Conservation (phyloP, 1,139 yeast species). For the Yueomyces sp. region DNA sequence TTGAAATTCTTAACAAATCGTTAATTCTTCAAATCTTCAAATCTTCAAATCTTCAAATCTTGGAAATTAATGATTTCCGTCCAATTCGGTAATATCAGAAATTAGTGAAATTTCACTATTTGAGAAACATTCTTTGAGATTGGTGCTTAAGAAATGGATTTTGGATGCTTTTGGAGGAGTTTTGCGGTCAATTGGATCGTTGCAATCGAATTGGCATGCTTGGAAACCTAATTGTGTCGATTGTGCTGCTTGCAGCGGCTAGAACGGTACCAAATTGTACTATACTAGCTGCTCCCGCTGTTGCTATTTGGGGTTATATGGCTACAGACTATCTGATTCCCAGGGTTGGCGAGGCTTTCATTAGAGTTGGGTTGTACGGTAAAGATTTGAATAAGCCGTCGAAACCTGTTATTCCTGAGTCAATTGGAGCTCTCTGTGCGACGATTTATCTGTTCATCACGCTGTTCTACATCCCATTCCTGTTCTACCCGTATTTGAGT, state of each 20-base stretch:
- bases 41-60: too few species aligned
- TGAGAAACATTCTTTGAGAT: too few species aligned
- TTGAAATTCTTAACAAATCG: too few species aligned
- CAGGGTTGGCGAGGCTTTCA: slow-evolving; percentile 48
- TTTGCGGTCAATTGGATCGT: too few species aligned
- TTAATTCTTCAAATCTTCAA: too few species aligned
- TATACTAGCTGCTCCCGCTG: slow-evolving; percentile 41
- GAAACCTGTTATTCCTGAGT: slow-evolving; percentile 73
- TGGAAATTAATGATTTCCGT: too few species aligned
- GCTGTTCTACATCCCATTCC: slow-evolving; percentile 79
- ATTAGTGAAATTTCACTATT: too few species aligned
- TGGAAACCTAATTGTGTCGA: neutral
- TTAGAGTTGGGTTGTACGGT: slow-evolving; percentile 71
- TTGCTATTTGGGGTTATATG: slow-evolving; percentile 54
- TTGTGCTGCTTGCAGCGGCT: neutral
- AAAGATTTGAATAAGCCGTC: slow-evolving; percentile 63
- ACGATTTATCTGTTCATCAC: slow-evolving; percentile 67
- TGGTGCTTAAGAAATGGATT: too few species aligned
- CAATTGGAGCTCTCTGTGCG: slow-evolving; percentile 83
- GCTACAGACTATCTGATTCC: slow-evolving; percentile 56
- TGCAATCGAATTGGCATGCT: neutral
- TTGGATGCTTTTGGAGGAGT: too few species aligned
- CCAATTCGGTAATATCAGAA: too few species aligned
- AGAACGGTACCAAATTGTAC: slow-evolving; percentile 1
- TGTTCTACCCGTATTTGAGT: slow-evolving; percentile 40